These are phyloP conservation scores for Iris pallida DNA, from an alignment of 116 monocot genomes.

Conservation along the genomic window DNA sequence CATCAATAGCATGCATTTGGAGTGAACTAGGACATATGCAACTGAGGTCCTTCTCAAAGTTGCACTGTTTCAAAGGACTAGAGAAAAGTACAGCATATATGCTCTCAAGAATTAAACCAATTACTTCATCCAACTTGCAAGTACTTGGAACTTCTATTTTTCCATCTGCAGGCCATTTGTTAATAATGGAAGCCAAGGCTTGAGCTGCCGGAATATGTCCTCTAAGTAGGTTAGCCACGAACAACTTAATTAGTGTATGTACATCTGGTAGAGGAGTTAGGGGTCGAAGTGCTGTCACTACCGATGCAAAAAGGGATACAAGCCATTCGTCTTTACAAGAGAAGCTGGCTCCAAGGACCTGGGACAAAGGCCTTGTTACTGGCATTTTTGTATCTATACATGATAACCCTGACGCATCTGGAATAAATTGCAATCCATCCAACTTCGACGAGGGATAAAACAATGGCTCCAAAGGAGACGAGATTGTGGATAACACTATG, in stretches of 20 bases:
- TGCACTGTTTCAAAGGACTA: conserved; percentile 6
- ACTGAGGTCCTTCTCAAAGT: conserved; percentile 1
- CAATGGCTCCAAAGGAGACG: conserved; percentile 17
- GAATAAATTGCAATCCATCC: conserved; percentile 22
- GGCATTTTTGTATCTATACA: conserved; percentile 15
- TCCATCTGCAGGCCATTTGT: conserved; percentile 59
- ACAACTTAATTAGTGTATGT: conserved; percentile 31
- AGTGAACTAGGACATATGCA: conserved; percentile 6
- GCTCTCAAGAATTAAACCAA: conserved; percentile 38
- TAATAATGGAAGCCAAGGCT: conserved; percentile 80
- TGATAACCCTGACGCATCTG: conserved; percentile 20
- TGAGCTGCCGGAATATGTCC: conserved; percentile 72
- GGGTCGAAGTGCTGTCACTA: conserved; percentile 62
- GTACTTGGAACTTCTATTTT: conserved; percentile 14
- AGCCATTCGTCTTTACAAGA: conserved; percentile 40
- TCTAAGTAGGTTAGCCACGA: conserved; percentile 48
- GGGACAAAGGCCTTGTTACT: too few relatives aligned
- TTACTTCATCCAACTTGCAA: conserved; percentile 46
- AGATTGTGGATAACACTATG: conserved; percentile 30
- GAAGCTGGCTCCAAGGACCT: too few relatives aligned
- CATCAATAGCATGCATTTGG: conserved; percentile 37
- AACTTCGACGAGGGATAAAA: conserved; percentile 11
- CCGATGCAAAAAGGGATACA: conserved; percentile 65
- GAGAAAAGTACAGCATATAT: conserved; percentile 12
- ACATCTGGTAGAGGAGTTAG: conserved; percentile 51